Evolutionary conservation across 2,329 filamentous ascomycete genomes (phyloP).

Genomic region (Cercospora citrullina): DNA sequence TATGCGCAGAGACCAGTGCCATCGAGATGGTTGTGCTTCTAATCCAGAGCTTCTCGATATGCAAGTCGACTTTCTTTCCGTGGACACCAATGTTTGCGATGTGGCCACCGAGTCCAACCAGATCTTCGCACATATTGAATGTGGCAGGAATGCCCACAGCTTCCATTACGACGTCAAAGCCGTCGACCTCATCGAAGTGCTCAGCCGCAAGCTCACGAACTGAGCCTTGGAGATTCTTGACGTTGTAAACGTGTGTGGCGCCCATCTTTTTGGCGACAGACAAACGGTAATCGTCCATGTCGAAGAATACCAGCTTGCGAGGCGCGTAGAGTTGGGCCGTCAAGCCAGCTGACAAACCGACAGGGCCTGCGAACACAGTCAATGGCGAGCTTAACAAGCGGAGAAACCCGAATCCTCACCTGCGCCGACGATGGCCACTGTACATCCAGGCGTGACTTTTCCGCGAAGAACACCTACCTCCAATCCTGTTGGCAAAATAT

Average conservation of each 20-base stretch:
- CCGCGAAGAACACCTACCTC: slow-evolving; percentile 57
- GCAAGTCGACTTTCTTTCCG: slow-evolving; percentile 54
- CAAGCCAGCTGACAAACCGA: slow-evolving; percentile 58
- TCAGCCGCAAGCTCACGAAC: slow-evolving; percentile 43
- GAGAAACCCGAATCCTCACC: not conserved
- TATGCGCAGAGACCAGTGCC: slow-evolving; percentile 32
- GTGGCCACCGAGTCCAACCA: slow-evolving; percentile 55
- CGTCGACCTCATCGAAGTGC: slow-evolving; percentile 51
- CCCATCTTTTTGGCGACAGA: slow-evolving; percentile 52
- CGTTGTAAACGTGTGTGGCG: slow-evolving; percentile 47
- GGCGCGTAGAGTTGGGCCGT: slow-evolving; percentile 58
- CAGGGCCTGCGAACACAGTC: slow-evolving; percentile 45
- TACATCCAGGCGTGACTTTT: slow-evolving; percentile 54
- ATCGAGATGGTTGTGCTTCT: slow-evolving; percentile 44
- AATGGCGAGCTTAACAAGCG: not conserved
- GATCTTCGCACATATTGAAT: slow-evolving; percentile 55
- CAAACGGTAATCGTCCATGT: slow-evolving; percentile 52
- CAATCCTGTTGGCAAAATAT: slow-evolving; percentile 58
- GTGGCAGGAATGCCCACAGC: slow-evolving; percentile 56
- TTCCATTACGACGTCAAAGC: slow-evolving; percentile 60
- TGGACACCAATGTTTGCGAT: slow-evolving; percentile 62
- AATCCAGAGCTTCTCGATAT: slow-evolving; percentile 57
- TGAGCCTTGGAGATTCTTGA: slow-evolving; percentile 41
- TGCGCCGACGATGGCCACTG: slow-evolving; percentile 57
- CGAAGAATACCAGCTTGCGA: slow-evolving; percentile 53